These are phyloP conservation scores for Conringia planisiliqua DNA, from an alignment of 345 rosid genomes.

Conservation along the genomic window DNA sequence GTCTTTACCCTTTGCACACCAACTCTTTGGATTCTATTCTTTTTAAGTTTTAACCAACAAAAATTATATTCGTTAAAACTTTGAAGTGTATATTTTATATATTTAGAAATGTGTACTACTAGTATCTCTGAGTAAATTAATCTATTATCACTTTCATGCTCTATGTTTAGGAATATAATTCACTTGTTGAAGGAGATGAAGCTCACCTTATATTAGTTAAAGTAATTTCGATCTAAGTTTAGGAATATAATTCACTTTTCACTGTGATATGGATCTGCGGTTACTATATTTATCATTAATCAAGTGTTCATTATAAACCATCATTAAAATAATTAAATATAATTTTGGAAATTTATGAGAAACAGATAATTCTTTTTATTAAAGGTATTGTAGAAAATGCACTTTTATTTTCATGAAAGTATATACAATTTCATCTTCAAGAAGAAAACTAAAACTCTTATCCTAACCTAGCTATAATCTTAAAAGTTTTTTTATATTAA, in stretches of 20 bases:
- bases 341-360: background rate
- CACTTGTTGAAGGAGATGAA: background rate
- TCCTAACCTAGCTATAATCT: background rate
- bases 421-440: background rate
- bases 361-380: background rate
- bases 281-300: background rate
- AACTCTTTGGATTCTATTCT: constrained; percentile 14
- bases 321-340: background rate
- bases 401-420: background rate
- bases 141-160: background rate
- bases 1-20: constrained; percentile 19
- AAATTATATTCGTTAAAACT: background rate
- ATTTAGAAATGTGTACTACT: background rate
- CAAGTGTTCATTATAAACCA: background rate
- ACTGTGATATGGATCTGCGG: background rate
- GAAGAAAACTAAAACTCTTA: background rate
- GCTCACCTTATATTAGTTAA: too few relatives aligned
- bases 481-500: background rate
- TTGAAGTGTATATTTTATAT: background rate
- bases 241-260: background rate
- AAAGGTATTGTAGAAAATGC: background rate
- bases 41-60: background rate
- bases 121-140: background rate
- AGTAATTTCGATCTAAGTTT: background rate
- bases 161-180: background rate